phyloP scores from a whole-genome alignment of 78 protist species.

The Carpediemonas membranifera region DNA sequence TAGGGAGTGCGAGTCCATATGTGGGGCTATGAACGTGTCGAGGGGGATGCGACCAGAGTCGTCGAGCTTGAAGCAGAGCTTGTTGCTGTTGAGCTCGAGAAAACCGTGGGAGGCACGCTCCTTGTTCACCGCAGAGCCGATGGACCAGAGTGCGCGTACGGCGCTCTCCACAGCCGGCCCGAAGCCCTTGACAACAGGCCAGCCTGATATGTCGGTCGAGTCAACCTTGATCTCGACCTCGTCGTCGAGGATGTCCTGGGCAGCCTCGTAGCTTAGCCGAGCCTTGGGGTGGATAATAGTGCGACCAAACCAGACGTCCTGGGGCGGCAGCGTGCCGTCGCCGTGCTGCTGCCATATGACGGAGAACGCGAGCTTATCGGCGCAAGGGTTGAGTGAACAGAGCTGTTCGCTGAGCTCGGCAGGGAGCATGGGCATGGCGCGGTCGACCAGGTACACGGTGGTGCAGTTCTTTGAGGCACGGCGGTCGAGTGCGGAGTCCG shows the following conservation, averaged over 20 bases:
- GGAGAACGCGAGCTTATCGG: background rate
- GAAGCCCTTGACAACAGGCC: too few relatives aligned
- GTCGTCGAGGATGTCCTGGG: conserved; percentile 7
- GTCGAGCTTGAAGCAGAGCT: too few relatives aligned
- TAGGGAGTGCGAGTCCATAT: background rate
- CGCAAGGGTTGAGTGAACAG: conserved; percentile 41
- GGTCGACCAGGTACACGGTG: conserved; percentile 63
- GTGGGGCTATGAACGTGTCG: too few relatives aligned
- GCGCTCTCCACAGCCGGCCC: too few relatives aligned
- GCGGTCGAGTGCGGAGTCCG: background rate
- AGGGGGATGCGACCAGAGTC: too few relatives aligned
- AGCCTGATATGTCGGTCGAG: too few relatives aligned
- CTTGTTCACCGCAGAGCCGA: too few relatives aligned
- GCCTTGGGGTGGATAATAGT: background rate
- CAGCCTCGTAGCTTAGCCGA: conserved; percentile 6
- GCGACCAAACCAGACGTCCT: background rate
- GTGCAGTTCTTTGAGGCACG: conserved; percentile 63
- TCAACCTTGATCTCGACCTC: too few relatives aligned
- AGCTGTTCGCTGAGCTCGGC: conserved; percentile 52
- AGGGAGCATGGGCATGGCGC: conserved; percentile 81
- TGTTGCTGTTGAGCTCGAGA: too few relatives aligned
- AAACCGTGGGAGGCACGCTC: too few relatives aligned
- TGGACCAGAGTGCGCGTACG: too few relatives aligned
- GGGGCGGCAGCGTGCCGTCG: background rate
- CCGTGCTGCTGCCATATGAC: background rate